Evolutionary conservation across 2,329 filamentous ascomycete genomes (phyloP).

Genomic region (Fusarium annulatum): DNA sequence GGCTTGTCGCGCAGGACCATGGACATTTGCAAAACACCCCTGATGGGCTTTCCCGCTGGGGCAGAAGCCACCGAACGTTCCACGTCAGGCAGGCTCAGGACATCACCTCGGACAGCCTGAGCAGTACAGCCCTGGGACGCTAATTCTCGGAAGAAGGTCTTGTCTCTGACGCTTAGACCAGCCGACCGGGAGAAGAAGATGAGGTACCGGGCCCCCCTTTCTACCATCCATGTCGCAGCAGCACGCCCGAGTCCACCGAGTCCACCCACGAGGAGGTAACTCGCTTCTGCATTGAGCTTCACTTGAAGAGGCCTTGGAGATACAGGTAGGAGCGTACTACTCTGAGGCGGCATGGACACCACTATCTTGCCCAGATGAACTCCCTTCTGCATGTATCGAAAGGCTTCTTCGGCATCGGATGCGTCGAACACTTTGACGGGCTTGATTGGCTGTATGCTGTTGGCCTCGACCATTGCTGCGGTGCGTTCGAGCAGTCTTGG

Average conservation of each 20-base stretch:
- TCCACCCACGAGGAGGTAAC: background rate
- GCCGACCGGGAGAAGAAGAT: background rate
- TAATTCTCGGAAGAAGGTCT: background rate
- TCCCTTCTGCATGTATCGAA: no score
- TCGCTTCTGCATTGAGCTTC: no score
- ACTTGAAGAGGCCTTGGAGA: no score
- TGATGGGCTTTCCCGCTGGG: background rate
- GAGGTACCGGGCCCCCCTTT: background rate
- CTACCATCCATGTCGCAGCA: background rate
- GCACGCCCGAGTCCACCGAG: background rate
- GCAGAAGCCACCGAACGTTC: no score
- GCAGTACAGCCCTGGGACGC: background rate
- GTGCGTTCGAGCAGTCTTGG: no score
- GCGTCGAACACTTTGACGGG: no score
- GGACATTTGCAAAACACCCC: conserved; percentile 1
- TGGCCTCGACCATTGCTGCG: no score
- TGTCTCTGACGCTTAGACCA: background rate
- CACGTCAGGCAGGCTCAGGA: background rate
- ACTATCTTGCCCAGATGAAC: no score
- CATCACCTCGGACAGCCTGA: background rate
- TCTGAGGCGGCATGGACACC: no score
- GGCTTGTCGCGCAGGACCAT: conserved; percentile 2
- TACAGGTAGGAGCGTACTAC: no score
- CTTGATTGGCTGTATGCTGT: no score
- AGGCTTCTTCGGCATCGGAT: no score